phyloP scores from a whole-genome alignment of 2,329 filamentous ascomycete genomes.

The Dactylellina haptotyla region DNA sequence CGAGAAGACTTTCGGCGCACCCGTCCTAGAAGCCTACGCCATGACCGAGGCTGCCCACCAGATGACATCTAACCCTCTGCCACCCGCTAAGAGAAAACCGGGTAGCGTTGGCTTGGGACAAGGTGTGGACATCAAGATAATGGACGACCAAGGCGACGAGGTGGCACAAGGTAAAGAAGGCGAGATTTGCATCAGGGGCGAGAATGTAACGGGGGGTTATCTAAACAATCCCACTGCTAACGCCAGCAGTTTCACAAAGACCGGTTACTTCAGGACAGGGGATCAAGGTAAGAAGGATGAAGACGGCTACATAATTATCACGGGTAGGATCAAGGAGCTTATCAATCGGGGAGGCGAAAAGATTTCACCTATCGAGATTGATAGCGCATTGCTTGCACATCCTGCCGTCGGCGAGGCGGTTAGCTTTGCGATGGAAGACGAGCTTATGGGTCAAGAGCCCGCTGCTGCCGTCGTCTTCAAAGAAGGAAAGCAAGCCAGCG shows the following conservation, averaged over 20 bases:
- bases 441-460: constrained; percentile 84
- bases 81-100: constrained; percentile 77
- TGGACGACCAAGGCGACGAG: constrained; percentile 73
- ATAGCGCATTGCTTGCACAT: constrained; percentile 81
- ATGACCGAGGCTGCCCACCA: constrained; percentile 92
- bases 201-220: constrained; percentile 86
- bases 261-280: constrained; percentile 87
- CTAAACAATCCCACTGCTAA: constrained; percentile 84
- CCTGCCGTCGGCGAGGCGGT: constrained; percentile 80
- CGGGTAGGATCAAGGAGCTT: constrained; percentile 90
- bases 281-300: constrained; percentile 84
- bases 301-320: constrained; percentile 85
- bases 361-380: constrained; percentile 86
- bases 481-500: constrained; percentile 68
- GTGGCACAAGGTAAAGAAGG: constrained; percentile 76
- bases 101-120: constrained; percentile 85
- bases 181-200: constrained; percentile 83
- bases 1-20: constrained; percentile 78
- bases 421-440: constrained; percentile 82
- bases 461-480: constrained; percentile 80
- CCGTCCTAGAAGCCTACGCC: constrained; percentile 87
- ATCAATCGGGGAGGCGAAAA: constrained; percentile 93
- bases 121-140: constrained; percentile 82
- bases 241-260: constrained; percentile 74
- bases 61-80: constrained; percentile 80